A percentile compares a stretch with the other conserved stretches of the same genome.
Conservation (phyloP, 2,329 filamentous ascomycete species). For the Myriangium duriaei region DNA sequence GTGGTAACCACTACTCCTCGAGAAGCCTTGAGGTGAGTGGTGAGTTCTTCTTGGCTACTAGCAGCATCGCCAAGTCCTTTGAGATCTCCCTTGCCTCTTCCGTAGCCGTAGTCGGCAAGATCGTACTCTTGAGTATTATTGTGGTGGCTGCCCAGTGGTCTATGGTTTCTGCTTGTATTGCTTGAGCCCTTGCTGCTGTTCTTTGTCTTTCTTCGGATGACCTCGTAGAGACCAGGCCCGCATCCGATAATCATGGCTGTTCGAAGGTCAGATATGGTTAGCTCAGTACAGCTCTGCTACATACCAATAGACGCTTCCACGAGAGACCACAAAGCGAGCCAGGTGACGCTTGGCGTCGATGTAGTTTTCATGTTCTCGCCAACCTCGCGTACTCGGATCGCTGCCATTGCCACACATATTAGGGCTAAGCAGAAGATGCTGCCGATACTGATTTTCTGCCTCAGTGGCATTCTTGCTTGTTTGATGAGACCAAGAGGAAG, state of each 20-base stretch:
- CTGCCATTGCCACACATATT: conserved; percentile 2
- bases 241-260: conserved; percentile 7
- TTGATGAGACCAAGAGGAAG: conserved; percentile 5
- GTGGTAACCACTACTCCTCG: too few species aligned
- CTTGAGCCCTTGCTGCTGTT: background rate
- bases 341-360: conserved; percentile 5
- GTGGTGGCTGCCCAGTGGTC: background rate
- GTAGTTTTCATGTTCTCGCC: conserved; percentile 2
- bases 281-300: background rate
- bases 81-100: background rate
- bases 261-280: background rate
- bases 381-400: conserved; percentile 7
- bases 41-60: background rate
- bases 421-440: conserved; percentile 5
- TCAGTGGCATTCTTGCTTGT: conserved; percentile 4
- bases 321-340: conserved; percentile 7
- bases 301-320: conserved; percentile 6
- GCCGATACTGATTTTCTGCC: conserved; percentile 7
- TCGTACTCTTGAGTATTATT: background rate
- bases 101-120: background rate
- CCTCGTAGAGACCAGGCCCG: conserved; percentile 2
- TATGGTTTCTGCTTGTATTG: background rate
- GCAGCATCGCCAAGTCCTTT: background rate
- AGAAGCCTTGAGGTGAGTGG: too few species aligned
- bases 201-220: background rate